These are phyloP conservation scores for Yamadazyma songkhlaensis DNA, from an alignment of 1,139 yeast genomes.

Conservation along the genomic window DNA sequence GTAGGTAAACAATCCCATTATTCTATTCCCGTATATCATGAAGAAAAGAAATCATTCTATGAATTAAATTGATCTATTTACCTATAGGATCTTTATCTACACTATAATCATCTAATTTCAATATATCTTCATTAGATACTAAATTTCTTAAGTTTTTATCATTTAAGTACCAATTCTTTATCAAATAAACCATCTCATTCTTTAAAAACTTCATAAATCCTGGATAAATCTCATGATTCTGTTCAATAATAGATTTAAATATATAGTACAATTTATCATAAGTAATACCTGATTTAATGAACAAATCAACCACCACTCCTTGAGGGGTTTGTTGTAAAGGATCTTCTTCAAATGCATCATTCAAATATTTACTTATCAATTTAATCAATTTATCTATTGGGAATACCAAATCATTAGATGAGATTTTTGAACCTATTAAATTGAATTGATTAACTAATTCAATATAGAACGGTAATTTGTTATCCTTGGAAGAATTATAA, in stretches of 20 bases:
- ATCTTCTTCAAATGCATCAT: conserved; percentile 36
- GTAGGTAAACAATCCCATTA: conserved; percentile 15
- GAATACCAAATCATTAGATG: conserved; percentile 67
- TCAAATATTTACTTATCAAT: conserved; percentile 44
- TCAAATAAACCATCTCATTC: conserved; percentile 58
- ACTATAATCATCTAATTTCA: conserved; percentile 34
- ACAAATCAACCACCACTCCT: conserved; percentile 58
- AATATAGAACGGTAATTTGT: conserved; percentile 39
- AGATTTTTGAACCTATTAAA: conserved; percentile 42
- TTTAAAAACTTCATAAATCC: conserved; percentile 44
- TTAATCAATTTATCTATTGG: conserved; percentile 74
- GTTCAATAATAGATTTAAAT: conserved; percentile 66
- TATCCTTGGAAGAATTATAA: conserved; percentile 29
- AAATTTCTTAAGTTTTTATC: conserved; percentile 63
- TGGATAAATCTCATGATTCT: conserved; percentile 46
- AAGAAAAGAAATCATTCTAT: conserved; percentile 51
- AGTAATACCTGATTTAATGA: conserved; percentile 71
- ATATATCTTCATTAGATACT: conserved; percentile 38
- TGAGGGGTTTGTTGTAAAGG: conserved; percentile 43
- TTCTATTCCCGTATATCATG: conserved; percentile 25
- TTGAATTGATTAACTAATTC: conserved; percentile 37
- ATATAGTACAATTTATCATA: conserved; percentile 68
- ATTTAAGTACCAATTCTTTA: conserved; percentile 61
- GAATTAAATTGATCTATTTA: conserved; percentile 30
- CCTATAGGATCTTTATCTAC: conserved; percentile 44